Conservation (phyloP, 2,329 filamentous ascomycete species). For the Tolypocladium ovalisporum region DNA sequence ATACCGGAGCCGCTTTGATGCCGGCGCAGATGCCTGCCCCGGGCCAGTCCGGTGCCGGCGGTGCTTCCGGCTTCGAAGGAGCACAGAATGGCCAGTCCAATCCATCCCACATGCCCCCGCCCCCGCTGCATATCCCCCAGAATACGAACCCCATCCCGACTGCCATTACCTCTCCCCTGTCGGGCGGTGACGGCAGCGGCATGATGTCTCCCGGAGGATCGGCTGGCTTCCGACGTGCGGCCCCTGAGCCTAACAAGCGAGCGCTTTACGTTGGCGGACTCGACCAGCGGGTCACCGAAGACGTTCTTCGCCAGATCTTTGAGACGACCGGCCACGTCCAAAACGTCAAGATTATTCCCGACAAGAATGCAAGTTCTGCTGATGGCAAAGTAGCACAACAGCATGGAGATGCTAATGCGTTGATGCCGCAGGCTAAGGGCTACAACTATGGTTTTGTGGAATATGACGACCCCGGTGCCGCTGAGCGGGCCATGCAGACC, state of each 20-base stretch:
- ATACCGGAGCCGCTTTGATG: slow-evolving; percentile 54
- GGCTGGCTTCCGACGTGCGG: slow-evolving; percentile 76
- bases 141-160: slow-evolving; percentile 95
- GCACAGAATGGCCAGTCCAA: slow-evolving; percentile 59
- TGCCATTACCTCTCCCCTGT: slow-evolving; percentile 81
- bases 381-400: not conserved
- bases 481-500: slow-evolving; percentile 94
- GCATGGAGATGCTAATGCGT: slow-evolving; percentile 3
- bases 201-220: slow-evolving; percentile 80
- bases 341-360: slow-evolving; percentile 98
- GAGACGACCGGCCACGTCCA: slow-evolving; percentile 97
- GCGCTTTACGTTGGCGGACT: slow-evolving; percentile 92
- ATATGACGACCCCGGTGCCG: slow-evolving; percentile 93
- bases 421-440: slow-evolving; percentile 65
- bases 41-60: slow-evolving; percentile 51
- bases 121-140: slow-evolving; percentile 85
- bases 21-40: slow-evolving; percentile 60
- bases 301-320: slow-evolving; percentile 94
- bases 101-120: slow-evolving; percentile 74
- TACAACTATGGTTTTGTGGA: slow-evolving; percentile 99
- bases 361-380: slow-evolving; percentile 79
- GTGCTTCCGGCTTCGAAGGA: slow-evolving; percentile 58
- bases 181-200: slow-evolving; percentile 48
- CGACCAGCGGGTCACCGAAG: slow-evolving; percentile 90
- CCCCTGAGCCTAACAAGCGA: slow-evolving; percentile 96